Conservation (phyloP, 495 filamentous ascomycete species). For the Umbilicaria muhlenbergii region DNA sequence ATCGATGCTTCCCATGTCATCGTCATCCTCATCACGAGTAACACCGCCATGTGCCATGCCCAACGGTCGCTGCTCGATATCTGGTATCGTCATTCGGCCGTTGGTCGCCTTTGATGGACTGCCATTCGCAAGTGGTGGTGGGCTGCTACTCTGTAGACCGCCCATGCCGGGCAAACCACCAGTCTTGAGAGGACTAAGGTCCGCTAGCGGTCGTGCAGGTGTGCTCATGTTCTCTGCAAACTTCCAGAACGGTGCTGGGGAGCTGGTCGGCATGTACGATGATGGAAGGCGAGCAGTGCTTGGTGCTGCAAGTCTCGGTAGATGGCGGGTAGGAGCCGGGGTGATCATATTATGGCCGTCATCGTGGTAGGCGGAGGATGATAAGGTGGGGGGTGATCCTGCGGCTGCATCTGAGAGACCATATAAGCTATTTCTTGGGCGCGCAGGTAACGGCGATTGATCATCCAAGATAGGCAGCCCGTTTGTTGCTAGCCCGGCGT, state of each 20-base stretch:
- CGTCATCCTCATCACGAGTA: slow-evolving; percentile 21
- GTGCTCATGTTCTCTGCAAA: slow-evolving; percentile 59
- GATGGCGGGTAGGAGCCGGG: slow-evolving; percentile 68
- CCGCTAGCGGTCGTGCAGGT: slow-evolving; percentile 46
- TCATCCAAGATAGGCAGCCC: slow-evolving; percentile 38
- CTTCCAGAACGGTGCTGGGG: slow-evolving; percentile 96
- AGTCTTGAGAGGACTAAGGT: slow-evolving; percentile 45
- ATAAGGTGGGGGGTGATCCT: slow-evolving; percentile 54
- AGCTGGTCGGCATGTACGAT: slow-evolving; percentile 88
- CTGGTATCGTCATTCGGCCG: slow-evolving; percentile 12
- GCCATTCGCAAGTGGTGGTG: slow-evolving; percentile 33
- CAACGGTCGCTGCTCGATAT: background rate
- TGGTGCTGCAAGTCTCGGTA: slow-evolving; percentile 72
- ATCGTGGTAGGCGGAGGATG: slow-evolving; percentile 44
- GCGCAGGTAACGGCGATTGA: slow-evolving; percentile 35
- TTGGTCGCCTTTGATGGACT: slow-evolving; percentile 30
- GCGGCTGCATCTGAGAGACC: slow-evolving; percentile 41
- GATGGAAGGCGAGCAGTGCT: slow-evolving; percentile 81
- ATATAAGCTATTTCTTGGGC: slow-evolving; percentile 33
- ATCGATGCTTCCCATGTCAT: slow-evolving; percentile 36
- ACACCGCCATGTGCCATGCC: slow-evolving; percentile 11
- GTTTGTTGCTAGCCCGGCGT: slow-evolving; percentile 19
- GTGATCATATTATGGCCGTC: slow-evolving; percentile 54
- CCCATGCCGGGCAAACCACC: slow-evolving; percentile 27
- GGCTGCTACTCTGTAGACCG: slow-evolving; percentile 52